phyloP scores from a whole-genome alignment of 371 early-diverging fungal species.

The Actinomortierella wolfii region DNA sequence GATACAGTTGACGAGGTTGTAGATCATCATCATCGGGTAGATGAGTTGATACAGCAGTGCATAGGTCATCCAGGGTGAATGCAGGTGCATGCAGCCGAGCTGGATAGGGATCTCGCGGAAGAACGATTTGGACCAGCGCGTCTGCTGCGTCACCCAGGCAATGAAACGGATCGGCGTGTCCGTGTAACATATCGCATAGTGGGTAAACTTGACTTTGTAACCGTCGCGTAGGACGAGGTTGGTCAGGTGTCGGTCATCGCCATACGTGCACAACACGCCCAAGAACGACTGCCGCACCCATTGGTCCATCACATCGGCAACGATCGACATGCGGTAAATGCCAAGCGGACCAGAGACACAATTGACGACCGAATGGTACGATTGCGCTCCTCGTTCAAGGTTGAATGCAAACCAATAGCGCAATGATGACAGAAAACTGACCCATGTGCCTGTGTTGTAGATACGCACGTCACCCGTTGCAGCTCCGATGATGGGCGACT shows the following conservation, averaged over 20 bases:
- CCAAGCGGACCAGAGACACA: conserved; percentile 77
- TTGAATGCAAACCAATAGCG: conserved; percentile 77
- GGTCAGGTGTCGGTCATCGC: conserved; percentile 71
- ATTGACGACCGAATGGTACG: conserved; percentile 63
- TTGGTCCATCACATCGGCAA: conserved; percentile 58
- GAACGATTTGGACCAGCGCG: conserved; percentile 73
- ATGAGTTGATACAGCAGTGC: conserved; percentile 65
- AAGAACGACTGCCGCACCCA: conserved; percentile 66
- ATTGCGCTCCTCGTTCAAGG: conserved; percentile 70
- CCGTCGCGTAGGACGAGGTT: conserved; percentile 61
- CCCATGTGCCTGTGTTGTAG: conserved; percentile 57
- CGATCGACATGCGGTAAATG: conserved; percentile 57
- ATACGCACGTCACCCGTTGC: conserved; percentile 71
- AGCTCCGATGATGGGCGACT: conserved; percentile 60
- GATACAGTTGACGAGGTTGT: conserved; percentile 51
- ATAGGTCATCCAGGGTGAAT: conserved; percentile 71
- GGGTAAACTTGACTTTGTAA: conserved; percentile 62
- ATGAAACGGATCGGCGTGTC: conserved; percentile 64
- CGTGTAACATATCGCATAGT: conserved; percentile 66
- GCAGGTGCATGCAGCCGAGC: conserved; percentile 58
- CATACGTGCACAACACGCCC: conserved; percentile 68
- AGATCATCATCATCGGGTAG: conserved; percentile 68
- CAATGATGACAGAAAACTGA: conserved; percentile 65
- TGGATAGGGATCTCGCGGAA: conserved; percentile 68
- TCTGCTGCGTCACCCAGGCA: conserved; percentile 72